Evolutionary conservation across 495 filamentous ascomycete species (phyloP), one percentile per base, ranked within the genome.

Genomic region (Annulohypoxylon nitens): DNA sequence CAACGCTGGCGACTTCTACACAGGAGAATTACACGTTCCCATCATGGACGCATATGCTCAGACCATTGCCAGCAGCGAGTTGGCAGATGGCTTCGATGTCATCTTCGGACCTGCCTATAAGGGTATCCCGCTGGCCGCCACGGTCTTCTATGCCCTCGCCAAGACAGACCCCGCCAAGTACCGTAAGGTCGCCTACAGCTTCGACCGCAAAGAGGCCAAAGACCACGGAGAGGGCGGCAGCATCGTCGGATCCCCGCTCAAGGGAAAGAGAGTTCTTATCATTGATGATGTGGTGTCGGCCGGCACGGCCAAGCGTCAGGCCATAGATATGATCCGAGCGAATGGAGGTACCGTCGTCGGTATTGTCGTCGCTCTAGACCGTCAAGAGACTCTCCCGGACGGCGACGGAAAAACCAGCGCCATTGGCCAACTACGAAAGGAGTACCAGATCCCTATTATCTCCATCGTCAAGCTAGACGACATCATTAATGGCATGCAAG

Each of bases 251-350:
- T 93, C 93, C 20, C 85, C 90, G 4, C 81, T 99, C 78, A 89
- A 90, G 80, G 93, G 92, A 51, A 97, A 96, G 87, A 86, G 86
- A 9, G 90, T 98, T 6, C 84, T 98, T 1, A 91, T 99, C 64
- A 89, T 99, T 26, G 96, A 98, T 83, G 96, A 98, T 82, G 96
- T 99, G 12, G 94, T 98, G 74, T 97, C 93, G 0, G 95, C 93
- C 3, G 96, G 96, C 25, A 98, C 94, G 5, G 96, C 95, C 30
- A 92, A 97, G 80, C 88, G 95, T 53, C 94, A 97, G 82, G 92
- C 95, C 10, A 92, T 98, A 59, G 88, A 86, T 37, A 93, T 97
- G 75, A 95, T 97, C 70, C 81, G 88, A 61, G 86, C 86, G 74
- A 89, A 96, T 74, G 96, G 96, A 6, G 96, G 95, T 0, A 88